Evolutionary conservation across 2,329 filamentous ascomycete genomes (phyloP), one percentile per base, ranked within the genome.

Genomic region (Paecilomyces niveus): DNA sequence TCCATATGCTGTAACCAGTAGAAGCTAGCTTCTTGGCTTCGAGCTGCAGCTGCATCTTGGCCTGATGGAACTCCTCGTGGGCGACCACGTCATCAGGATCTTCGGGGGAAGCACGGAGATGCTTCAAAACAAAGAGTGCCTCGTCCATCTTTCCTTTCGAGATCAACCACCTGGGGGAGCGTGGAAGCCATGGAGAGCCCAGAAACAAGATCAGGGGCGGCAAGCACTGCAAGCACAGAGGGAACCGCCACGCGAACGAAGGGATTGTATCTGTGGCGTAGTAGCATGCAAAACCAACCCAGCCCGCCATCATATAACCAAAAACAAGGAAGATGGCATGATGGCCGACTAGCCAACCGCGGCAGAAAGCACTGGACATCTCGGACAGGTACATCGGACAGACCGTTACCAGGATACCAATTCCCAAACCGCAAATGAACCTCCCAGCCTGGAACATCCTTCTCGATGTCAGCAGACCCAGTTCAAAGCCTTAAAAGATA

Each of bases 161-260:
- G 45, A 82, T 70, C 11, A 82, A 68, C 80, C 80, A 83, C 8
- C 80, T 71, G 0, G 80, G 80, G 0, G 80, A 82, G 32, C 71
- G 68, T 11, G 78, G 78, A 3, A 80, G 69, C 72, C 74, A 78
- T 7, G 71, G 67, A 2, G 74, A 76, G 1, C 74, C 76, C 3
- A 70, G 10, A 1, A 79, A 68, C 26, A 81, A 65, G 11, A 78
- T 65, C 18, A 77, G 55, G 1, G 77, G 74, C 1, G 70, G 68
- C 6, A 80, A 56, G 32, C 71, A 72, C 54, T 78, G 76, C 35
- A 80, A 67, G 49, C 68, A 71, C 6, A 80, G 68, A 2, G 76
- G 77, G 58, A 80, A 79, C 15, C 78, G 69, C 78, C 77, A 80
- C 10, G 72, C 75, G 64, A 80, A 78, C 3, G 68, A 68, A 8